These are phyloP conservation scores for Crithidia expoeki DNA, from an alignment of 208 protist species.

Conservation along the genomic window DNA sequence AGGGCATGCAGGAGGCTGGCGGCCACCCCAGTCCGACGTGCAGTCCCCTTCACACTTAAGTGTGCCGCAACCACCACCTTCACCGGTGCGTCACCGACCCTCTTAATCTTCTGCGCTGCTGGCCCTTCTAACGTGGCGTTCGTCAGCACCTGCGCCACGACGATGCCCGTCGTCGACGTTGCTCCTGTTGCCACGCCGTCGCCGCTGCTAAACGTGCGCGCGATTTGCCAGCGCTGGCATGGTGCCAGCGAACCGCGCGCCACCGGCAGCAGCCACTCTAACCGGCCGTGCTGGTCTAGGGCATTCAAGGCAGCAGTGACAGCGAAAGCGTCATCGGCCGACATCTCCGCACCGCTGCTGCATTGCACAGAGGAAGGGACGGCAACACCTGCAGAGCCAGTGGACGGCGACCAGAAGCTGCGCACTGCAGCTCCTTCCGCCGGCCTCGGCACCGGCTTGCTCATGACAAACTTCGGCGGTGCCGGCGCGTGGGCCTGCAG, in stretches of 20 bases:
- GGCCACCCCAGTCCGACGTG: slow-evolving; percentile 36
- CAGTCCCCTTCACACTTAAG: slow-evolving; percentile 38
- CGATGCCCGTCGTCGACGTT: slow-evolving; percentile 22
- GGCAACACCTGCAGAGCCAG: not conserved
- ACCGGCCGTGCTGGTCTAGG: slow-evolving; percentile 30
- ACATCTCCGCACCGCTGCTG: slow-evolving; percentile 25
- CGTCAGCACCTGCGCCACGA: slow-evolving; percentile 24
- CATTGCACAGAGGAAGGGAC: slow-evolving; percentile 12
- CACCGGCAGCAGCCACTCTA: slow-evolving; percentile 32
- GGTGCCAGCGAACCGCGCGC: slow-evolving; percentile 11
- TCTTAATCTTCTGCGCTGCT: slow-evolving; percentile 20
- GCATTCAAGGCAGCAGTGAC: slow-evolving; percentile 29
- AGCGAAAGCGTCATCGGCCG: slow-evolving; percentile 23
- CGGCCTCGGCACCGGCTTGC: slow-evolving; percentile 62
- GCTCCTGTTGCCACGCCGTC: not conserved
- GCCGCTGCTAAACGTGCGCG: slow-evolving; percentile 4
- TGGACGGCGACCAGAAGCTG: slow-evolving; percentile 14
- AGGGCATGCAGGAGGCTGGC: slow-evolving; percentile 44
- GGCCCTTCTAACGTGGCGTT: slow-evolving; percentile 23
- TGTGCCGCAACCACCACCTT: slow-evolving; percentile 35
- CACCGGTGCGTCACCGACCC: not conserved
- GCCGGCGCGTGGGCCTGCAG: slow-evolving; percentile 49
- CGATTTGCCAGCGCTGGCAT: slow-evolving; percentile 35
- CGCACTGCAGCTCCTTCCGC: not conserved
- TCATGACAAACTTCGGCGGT: slow-evolving; percentile 78